Base-by-base conservation (phyloP, 1,284 basidiomycete species). In the Cryptococcus sp. region DNA sequence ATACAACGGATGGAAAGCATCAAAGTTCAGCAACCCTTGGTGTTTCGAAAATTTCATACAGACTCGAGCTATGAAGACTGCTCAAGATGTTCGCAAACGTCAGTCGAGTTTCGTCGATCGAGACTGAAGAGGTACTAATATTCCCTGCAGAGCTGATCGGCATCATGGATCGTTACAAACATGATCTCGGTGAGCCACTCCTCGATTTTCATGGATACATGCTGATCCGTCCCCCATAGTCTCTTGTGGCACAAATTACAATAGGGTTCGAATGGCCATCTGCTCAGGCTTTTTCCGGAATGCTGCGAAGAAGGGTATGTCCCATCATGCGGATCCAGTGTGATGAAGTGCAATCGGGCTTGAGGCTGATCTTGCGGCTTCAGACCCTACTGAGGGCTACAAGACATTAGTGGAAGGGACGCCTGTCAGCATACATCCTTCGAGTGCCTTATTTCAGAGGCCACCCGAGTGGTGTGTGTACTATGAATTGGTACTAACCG, bases 91-190 rank as follows among this genome's bases (percentile, higher is more conserved):
- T 11, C 83, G 95, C 55, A 99, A 98, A 74, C 95, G 73, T 73
- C 37, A 68, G 73, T 66, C 13, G 29, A 13, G 29, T 34, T 10
- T 10, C 29, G 29, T 34, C 29, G 8, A 34, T 13, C 13, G 29
- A 34, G 13, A 10, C 8, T 34, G 29, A 13, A 6, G 10, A 15
- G 10, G 16, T 5, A 19, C 23, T n/a, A 6, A 44, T 16, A 44
- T n/a, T 11, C 11, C 8, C 41, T 44, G 4, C 55, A 75, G 72
- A 99, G 79, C 80, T 99, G 56, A 82, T 98, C 46, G 95, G 95
- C 59, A 99, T 99, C 76, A 99, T 99, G 95, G 95, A 99, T 75
- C 84, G 96, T 57, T 97, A 98, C 78, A 96, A 95, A 73, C 94
- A 98, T 75, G 94, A 98, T 69, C 90, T 99, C 61, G 75, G 67